Percentiles rank a stretch among this genome's conserved stretches.
Conservation (phyloP, 1,139 yeast species). For the Lodderomyces parapsilosis region DNA sequence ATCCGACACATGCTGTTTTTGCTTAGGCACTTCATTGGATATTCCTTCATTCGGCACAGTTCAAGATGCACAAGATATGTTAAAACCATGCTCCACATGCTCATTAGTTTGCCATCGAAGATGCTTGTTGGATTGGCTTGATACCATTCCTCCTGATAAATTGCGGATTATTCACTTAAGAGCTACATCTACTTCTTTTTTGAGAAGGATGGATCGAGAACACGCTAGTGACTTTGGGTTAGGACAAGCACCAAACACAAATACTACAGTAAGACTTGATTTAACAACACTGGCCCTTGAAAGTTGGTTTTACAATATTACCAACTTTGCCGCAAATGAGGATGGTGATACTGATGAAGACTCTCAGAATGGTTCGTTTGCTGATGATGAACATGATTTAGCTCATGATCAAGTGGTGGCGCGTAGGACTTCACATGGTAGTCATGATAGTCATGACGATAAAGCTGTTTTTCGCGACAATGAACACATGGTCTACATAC, state of each 20-base stretch:
- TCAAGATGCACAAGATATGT: constrained; percentile 38
- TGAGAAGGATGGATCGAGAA: constrained; percentile 6
- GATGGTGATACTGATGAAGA: constrained; percentile 1
- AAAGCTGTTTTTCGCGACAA: background rate
- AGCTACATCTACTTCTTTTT: background rate
- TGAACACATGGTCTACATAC: constrained; percentile 17
- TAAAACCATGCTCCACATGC: constrained; percentile 44
- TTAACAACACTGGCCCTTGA: constrained; percentile 19
- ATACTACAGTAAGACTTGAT: constrained; percentile 17
- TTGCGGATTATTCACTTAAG: constrained; percentile 24
- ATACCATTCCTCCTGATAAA: constrained; percentile 34
- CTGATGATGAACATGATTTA: constrained; percentile 1
- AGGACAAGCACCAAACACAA: constrained; percentile 15
- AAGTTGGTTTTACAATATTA: constrained; percentile 18
- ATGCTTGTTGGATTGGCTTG: constrained; percentile 46
- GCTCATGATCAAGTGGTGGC: background rate
- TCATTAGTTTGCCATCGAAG: constrained; percentile 37
- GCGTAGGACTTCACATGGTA: background rate
- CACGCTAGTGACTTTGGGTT: constrained; percentile 13
- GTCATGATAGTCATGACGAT: background rate
- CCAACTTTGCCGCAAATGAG: constrained; percentile 2
- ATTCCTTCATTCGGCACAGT: constrained; percentile 42
- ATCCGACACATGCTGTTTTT: constrained; percentile 33
- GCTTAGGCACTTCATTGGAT: constrained; percentile 41
- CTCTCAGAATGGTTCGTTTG: background rate